Evolutionary conservation across 306 rosid species (phyloP), one percentile per base, ranked within the genome.

Genomic region (Fagus crenata): DNA sequence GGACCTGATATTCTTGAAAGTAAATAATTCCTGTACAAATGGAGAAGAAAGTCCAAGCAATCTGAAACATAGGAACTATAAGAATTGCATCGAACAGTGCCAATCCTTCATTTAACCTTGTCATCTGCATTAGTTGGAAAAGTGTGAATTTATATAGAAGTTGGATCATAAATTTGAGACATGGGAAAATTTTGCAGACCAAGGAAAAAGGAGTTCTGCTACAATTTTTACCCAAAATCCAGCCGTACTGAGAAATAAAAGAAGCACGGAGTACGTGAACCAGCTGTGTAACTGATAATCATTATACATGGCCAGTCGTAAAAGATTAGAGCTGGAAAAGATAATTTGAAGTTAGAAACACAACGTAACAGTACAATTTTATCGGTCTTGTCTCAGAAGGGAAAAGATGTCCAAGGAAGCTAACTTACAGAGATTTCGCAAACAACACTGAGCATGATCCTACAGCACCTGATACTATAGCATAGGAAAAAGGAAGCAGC

Each of bases 11-110:
- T 84, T 95, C 99, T 81, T 95, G 97, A 81, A 95, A 95, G 85
- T 95, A 95, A 76, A 95, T 86, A 82, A 95, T 87, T 81, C 99
- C 97, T 39, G 99, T 91, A 86, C 96, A 95, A 71, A 92, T 90
- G 72, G 99, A 95, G 92, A 95, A 95, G 85, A 95, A 87, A 53
- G 99, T 92, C 99, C 99, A 92, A 53, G 89, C 96, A 79, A 95
- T 95, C 82, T 95, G 99, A 88, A 95, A 92, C 99, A 95, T 95
- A 51, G 99, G 99, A 75, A 95, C 99, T 81, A 95, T 95, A 77
- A 95, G 99, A 77, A 95, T 95, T 49, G 97, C 99, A 86, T 95
- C 99, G 75, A 89, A 95, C 78, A 95, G 81, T 46, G 98, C 86
- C 89, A 95, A 84, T 59, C 99, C 99, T 89, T 95, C 98, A 75